phyloP scores from a whole-genome alignment of 441 rosid species.

The Corymbia calophylla region DNA sequence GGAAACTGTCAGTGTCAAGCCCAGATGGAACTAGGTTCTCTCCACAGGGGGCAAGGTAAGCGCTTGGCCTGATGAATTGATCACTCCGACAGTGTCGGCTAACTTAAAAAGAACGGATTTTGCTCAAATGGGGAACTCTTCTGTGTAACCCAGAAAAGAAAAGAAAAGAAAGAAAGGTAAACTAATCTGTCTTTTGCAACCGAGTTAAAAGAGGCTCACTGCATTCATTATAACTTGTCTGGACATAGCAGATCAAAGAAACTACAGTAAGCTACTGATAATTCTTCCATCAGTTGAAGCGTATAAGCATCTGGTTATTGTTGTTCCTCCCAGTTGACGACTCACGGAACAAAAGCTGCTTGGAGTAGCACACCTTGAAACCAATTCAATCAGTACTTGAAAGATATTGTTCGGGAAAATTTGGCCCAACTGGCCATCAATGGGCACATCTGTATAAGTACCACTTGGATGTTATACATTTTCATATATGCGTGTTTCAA shows the following conservation, averaged over 20 bases:
- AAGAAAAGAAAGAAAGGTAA: not conserved
- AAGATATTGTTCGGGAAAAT: no score
- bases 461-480: no score
- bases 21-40: not conserved
- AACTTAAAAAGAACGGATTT: not conserved
- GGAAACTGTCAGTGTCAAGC: not conserved
- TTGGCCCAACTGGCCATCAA: no score
- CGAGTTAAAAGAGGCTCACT: not conserved
- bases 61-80: not conserved
- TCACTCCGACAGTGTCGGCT: not conserved
- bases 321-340: not conserved
- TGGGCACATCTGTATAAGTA: not conserved
- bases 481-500: not conserved
- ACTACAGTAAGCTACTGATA: not conserved
- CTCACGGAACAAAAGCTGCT: not conserved
- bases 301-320: not conserved
- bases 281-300: not conserved
- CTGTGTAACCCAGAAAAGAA: not conserved
- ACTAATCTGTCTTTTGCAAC: not conserved
- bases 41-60: not conserved
- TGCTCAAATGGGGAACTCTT: not conserved
- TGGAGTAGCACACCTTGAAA: not conserved
- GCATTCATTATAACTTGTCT: not conserved
- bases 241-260: not conserved
- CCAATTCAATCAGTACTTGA: not conserved